These are phyloP conservation scores for Kazachstania psychrophila DNA, from an alignment of 805 yeast species.

Conservation along the genomic window DNA sequence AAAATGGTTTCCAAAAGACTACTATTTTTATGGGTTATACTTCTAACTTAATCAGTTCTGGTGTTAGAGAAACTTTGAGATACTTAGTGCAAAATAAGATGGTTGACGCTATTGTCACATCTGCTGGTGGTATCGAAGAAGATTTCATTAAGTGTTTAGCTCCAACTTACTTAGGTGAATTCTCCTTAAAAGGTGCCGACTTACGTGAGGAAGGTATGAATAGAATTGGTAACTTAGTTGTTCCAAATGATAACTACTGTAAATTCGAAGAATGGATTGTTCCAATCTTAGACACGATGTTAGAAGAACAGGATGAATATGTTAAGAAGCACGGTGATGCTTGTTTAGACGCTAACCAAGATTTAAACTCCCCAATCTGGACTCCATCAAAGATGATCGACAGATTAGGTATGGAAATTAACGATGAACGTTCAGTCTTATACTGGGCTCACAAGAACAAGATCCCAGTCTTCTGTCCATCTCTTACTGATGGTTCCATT, in stretches of 20 bases:
- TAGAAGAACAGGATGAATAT: conserved; percentile 77
- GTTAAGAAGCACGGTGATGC: conserved; percentile 45
- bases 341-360: conserved; percentile 43
- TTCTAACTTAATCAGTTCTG: conserved; percentile 90
- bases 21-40: conserved; percentile 95
- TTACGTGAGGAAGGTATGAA: conserved; percentile 94
- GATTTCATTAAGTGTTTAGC: conserved; percentile 94
- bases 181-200: conserved; percentile 65
- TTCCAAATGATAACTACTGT: conserved; percentile 97
- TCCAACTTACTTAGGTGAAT: conserved; percentile 92
- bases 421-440: conserved; percentile 85
- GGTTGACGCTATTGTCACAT: conserved; percentile 91
- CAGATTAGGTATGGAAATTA: conserved; percentile 88
- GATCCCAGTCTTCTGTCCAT: conserved; percentile 95
- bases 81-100: conserved; percentile 87
- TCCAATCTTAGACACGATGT: conserved; percentile 78
- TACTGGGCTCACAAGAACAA: conserved; percentile 98
- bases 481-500: conserved; percentile 94
- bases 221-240: conserved; percentile 92
- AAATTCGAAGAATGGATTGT: conserved; percentile 98
- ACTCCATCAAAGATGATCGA: conserved; percentile 91
- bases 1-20: conserved; percentile 66
- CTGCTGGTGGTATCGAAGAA: conserved; percentile 98
- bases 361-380: conserved; percentile 54
- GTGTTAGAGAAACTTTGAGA: conserved; percentile 82